phyloP scores from a whole-genome alignment of 2,329 filamentous ascomycete species.

The Cordyceps tenuipes region DNA sequence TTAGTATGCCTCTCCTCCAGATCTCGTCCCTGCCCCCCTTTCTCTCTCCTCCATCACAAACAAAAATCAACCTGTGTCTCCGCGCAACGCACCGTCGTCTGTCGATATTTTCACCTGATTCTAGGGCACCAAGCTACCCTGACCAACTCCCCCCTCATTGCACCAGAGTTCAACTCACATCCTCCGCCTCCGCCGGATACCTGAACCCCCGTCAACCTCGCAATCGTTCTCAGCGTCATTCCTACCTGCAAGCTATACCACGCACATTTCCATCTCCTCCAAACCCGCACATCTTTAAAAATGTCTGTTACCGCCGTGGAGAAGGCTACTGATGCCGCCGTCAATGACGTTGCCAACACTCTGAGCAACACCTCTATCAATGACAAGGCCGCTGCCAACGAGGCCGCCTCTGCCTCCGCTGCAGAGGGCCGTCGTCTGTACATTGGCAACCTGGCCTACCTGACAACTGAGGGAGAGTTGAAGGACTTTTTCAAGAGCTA shows the following conservation, averaged over 20 bases:
- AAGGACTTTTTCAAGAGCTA: constrained; percentile 99
- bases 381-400: constrained; percentile 59
- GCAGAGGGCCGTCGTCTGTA: constrained; percentile 98
- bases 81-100: constrained; percentile 40
- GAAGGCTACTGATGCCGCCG: constrained; percentile 55
- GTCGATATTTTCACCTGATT: constrained; percentile 36
- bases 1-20: constrained; percentile 25
- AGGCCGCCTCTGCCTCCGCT: constrained; percentile 92
- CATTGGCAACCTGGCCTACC: constrained; percentile 99
- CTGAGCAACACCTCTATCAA: constrained; percentile 64
- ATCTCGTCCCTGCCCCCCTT: constrained; percentile 22
- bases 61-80: constrained; percentile 37
- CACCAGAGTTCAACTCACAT: constrained; percentile 58
- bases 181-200: constrained; percentile 21
- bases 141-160: constrained; percentile 49
- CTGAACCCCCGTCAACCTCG: constrained; percentile 29
- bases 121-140: constrained; percentile 93
- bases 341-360: constrained; percentile 70
- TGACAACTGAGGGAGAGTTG: constrained; percentile 99
- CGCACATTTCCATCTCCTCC: constrained; percentile 30
- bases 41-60: constrained; percentile 32
- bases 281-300: constrained; percentile 36
- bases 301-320: constrained; percentile 72
- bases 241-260: constrained; percentile 40
- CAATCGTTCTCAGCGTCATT: constrained; percentile 38